Percentiles rank a stretch among this genome's conserved stretches.
These are phyloP conservation scores for Testicularia cyperi DNA, from an alignment of 1,284 basidiomycete genomes.

Conservation along the genomic window DNA sequence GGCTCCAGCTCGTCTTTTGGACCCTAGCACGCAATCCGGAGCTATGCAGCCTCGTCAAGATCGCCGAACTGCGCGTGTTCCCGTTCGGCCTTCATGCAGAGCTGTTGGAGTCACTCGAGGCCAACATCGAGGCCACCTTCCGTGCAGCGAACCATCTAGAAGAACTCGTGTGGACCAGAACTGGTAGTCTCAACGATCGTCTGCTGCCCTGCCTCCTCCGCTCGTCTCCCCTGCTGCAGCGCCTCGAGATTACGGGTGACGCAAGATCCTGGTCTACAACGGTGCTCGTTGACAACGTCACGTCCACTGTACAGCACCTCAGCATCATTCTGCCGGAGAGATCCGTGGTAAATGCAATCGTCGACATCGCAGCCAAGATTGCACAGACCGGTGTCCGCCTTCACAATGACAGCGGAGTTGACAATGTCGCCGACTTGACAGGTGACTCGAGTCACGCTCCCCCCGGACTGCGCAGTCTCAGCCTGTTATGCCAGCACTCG, in stretches of 20 bases:
- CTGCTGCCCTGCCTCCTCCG: slow-evolving; percentile 34
- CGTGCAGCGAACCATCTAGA: slow-evolving; percentile 27
- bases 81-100: slow-evolving; percentile 54
- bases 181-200: slow-evolving; percentile 53
- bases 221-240: slow-evolving; percentile 18
- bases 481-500: slow-evolving; percentile 42
- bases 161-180: slow-evolving; percentile 53
- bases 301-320: slow-evolving; percentile 13
- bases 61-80: slow-evolving; percentile 53
- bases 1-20: slow-evolving; percentile 45
- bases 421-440: too few relatives aligned
- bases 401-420: too few relatives aligned
- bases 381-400: not conserved
- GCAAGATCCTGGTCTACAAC: slow-evolving; percentile 42
- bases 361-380: slow-evolving; percentile 29
- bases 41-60: slow-evolving; percentile 35
- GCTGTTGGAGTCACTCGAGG: slow-evolving; percentile 47
- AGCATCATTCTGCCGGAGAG: slow-evolving; percentile 39
- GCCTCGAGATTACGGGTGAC: slow-evolving; percentile 52
- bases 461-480: slow-evolving; percentile 28
- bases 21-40: slow-evolving; percentile 29
- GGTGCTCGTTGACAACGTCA: slow-evolving; percentile 28
- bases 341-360: slow-evolving; percentile 15
- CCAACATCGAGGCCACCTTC: slow-evolving; percentile 35
- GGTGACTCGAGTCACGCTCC: too few relatives aligned